Base-by-base conservation (phyloP, 768 basidiomycete genomes). In the Termitomyces sp. region DNA sequence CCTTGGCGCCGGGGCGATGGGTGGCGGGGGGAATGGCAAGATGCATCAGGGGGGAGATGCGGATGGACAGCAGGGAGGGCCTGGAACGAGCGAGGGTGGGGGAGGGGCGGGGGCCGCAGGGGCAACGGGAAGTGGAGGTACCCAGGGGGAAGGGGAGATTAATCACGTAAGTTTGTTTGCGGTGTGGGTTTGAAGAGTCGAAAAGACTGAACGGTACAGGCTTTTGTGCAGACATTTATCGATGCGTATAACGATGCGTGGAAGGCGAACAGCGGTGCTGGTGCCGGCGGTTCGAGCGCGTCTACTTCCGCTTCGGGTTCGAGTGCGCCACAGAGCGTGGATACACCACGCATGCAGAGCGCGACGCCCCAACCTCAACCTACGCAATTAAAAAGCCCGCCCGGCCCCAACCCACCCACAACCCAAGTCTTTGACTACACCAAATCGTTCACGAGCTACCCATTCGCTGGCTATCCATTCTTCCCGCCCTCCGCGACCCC, bases 161-260 rank as follows among this genome's bases (percentile, higher is more conserved):
- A 57, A 44, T 14, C 41, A 49, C 34, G 56, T 57, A 52, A 51
- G 56, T 52, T 11, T 29, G 17, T 9, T 21, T 5, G n/a, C 7
- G 8, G 11, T 17, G 3, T 9, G 14, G n/a, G 5, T 5, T 1
- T 12, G 9, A 25, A 9, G 29, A 45, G 32, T 37, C 12, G 4
- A 3, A 21, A 48, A 25, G 25, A 19, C 59, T 59, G 47, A 58
- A 52, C 41, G 42, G 17, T 55, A 9, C 42, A 65, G 64, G 54
- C 56, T 57, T 64, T 62, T 59, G 54, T 67, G 34, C 65, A 78
- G 77, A 73, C 70, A n/a, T 73, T 78, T 31, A 66, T 77, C 6
- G 79, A 83, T 52, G 81, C 82, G 40, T 87, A 80, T 54, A 77
- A 79, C 43, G 78, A 83, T 40, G 83, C 84, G 2, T 88, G 86